Conservation (phyloP, 192 early-diverging fungal genomes). For the Piromyces sp. region DNA sequence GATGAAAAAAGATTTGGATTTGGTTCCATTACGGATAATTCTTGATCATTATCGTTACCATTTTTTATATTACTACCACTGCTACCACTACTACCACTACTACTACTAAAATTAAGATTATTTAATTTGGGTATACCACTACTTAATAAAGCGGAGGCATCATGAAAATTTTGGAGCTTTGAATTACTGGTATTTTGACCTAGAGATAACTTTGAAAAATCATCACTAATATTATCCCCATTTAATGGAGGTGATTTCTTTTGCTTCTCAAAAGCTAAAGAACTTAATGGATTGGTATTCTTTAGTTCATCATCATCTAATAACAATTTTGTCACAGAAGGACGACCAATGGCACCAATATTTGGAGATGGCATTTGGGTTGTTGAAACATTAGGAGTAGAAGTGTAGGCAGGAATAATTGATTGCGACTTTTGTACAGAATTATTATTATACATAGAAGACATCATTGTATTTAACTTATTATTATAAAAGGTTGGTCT, state of each 20-base stretch:
- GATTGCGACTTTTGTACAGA: not conserved
- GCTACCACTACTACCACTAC: too few species aligned
- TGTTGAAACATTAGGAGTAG: not conserved
- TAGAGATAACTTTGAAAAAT: not conserved
- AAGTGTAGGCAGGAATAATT: not conserved
- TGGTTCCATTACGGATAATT: not conserved
- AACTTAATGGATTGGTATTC: not conserved
- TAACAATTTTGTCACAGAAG: not conserved
- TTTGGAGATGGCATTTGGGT: not conserved
- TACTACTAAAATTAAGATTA: not conserved
- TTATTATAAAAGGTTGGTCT: not conserved
- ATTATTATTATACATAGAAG: not conserved
- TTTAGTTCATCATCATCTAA: not conserved
- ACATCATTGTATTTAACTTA: not conserved
- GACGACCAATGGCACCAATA: not conserved
- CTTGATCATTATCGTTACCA: not conserved
- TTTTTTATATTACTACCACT: too few species aligned
- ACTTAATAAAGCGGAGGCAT: not conserved
- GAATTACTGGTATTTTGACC: not conserved
- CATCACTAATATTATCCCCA: not conserved
- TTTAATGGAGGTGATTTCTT: not conserved
- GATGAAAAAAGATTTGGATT: not conserved
- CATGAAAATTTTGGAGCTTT: not conserved
- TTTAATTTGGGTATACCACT: not conserved
- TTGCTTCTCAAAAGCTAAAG: not conserved